phyloP scores from a whole-genome alignment of 257 asterid species.

The Prunella vulgaris region DNA sequence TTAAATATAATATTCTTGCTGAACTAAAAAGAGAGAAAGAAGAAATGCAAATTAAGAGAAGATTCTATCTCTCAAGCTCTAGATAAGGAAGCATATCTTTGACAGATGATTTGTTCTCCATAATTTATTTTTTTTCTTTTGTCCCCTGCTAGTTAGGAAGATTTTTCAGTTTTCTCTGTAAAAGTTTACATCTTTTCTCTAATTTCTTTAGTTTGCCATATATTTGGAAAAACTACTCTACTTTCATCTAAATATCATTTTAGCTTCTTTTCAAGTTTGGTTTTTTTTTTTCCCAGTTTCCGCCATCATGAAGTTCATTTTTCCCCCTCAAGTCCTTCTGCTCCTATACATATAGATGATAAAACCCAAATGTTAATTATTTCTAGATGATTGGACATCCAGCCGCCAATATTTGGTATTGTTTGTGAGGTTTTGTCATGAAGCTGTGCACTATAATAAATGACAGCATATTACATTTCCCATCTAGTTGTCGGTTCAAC shows the following conservation, averaged over 20 bases:
- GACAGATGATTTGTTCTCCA: not conserved
- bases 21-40: too few relatives aligned
- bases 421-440: not conserved
- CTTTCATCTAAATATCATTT: not conserved
- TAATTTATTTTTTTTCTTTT: not conserved
- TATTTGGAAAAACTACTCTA: not conserved
- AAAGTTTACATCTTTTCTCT: not conserved
- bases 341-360: not conserved
- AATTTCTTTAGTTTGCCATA: not conserved
- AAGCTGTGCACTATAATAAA: not conserved
- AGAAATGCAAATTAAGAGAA: constrained; percentile 12
- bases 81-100: constrained; percentile 8
- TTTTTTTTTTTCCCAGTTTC: not conserved
- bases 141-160: not conserved
- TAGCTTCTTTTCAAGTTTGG: not conserved
- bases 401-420: not conserved
- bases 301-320: not conserved
- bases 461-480: not conserved
- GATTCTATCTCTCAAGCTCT: not conserved
- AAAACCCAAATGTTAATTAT: not conserved
- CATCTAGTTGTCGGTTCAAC: not conserved
- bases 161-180: not conserved
- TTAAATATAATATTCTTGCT: not conserved
- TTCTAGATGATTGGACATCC: not conserved
- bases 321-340: not conserved